Percentiles rank a stretch among this genome's conserved stretches.
These are phyloP conservation scores for Pyricularia grisea DNA, from an alignment of 2,329 filamentous ascomycete species.

Conservation along the genomic window DNA sequence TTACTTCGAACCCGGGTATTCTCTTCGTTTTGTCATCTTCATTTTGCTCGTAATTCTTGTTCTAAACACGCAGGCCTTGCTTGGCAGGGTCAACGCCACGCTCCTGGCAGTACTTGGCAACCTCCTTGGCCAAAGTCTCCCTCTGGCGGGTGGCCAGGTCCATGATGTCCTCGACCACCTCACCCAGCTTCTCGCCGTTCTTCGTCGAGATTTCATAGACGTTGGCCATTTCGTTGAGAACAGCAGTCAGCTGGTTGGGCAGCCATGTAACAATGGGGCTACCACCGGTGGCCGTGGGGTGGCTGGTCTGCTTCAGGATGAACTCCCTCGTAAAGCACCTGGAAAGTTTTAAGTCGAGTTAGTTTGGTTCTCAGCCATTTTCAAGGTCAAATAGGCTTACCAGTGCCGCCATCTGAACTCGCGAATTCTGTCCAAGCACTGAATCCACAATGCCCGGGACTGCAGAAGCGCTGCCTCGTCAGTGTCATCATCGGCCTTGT, in stretches of 20 bases:
- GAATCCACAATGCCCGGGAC: slow-evolving; percentile 51
- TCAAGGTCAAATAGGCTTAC: slow-evolving; percentile 17
- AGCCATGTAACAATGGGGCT: slow-evolving; percentile 79
- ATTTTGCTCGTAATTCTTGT: background rate
- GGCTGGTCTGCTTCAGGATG: slow-evolving; percentile 66
- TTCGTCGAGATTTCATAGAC: slow-evolving; percentile 40
- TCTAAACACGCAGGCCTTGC: background rate
- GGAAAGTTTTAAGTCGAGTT: background rate
- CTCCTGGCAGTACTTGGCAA: slow-evolving; percentile 64
- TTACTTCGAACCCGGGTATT: background rate
- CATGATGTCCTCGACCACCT: slow-evolving; percentile 51
- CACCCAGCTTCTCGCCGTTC: slow-evolving; percentile 31
- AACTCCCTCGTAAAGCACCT: slow-evolving; percentile 71
- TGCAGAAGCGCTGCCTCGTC: slow-evolving; percentile 33
- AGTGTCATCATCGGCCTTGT: slow-evolving; percentile 16
- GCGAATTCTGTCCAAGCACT: slow-evolving; percentile 63
- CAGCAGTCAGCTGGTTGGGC: slow-evolving; percentile 70
- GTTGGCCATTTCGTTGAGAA: slow-evolving; percentile 59
- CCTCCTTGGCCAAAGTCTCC: slow-evolving; percentile 61
- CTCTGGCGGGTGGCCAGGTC: slow-evolving; percentile 54
- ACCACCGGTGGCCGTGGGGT: slow-evolving; percentile 72
- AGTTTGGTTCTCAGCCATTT: background rate
- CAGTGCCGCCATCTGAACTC: slow-evolving; percentile 80
- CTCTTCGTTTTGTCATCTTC: background rate
- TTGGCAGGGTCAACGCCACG: slow-evolving; percentile 29